Evolutionary conservation across 768 basidiomycete genomes (phyloP).

Genomic region (Rhodosporidiobolus sp.): DNA sequence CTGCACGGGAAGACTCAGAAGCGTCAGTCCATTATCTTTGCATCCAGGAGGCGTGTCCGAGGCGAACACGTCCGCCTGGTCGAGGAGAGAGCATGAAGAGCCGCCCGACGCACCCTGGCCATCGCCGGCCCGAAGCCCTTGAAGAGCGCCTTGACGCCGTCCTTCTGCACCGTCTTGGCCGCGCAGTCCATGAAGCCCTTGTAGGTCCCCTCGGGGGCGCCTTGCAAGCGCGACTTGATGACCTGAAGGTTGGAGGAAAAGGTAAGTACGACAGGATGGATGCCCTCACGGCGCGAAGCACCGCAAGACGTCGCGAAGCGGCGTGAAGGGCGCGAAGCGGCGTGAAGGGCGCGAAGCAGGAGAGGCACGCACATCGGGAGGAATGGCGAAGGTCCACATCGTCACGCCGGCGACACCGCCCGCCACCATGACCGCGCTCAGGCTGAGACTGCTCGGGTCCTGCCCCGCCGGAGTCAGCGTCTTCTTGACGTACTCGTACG

Average conservation of each 20-base stretch:
- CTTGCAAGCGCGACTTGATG: slow-evolving; percentile 90
- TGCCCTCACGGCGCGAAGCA: neutral
- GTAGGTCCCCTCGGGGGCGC: slow-evolving; percentile 96
- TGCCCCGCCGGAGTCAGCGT: slow-evolving; percentile 73
- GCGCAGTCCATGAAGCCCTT: slow-evolving; percentile 88
- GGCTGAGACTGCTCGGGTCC: slow-evolving; percentile 73
- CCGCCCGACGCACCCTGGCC: slow-evolving; percentile 53
- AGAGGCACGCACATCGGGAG: slow-evolving; percentile 80
- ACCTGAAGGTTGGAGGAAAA: slow-evolving; percentile 57
- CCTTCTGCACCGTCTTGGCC: slow-evolving; percentile 81
- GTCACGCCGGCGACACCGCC: slow-evolving; percentile 93
- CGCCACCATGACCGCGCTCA: slow-evolving; percentile 81
- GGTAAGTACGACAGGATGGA: neutral
- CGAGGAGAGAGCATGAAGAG: neutral
- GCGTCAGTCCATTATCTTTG: neutral
- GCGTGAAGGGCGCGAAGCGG: neutral
- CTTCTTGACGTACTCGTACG: slow-evolving; percentile 92
- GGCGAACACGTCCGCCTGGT: neutral
- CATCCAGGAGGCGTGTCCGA: neutral
- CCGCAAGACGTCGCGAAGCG: neutral
- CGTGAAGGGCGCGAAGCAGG: neutral
- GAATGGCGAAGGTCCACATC: slow-evolving; percentile 97
- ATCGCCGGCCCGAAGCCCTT: slow-evolving; percentile 98
- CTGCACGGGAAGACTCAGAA: neutral
- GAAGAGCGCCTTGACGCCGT: slow-evolving; percentile 81